phyloP scores from a whole-genome alignment of 805 yeast genomes.

The Metschnikowia continentalis region DNA sequence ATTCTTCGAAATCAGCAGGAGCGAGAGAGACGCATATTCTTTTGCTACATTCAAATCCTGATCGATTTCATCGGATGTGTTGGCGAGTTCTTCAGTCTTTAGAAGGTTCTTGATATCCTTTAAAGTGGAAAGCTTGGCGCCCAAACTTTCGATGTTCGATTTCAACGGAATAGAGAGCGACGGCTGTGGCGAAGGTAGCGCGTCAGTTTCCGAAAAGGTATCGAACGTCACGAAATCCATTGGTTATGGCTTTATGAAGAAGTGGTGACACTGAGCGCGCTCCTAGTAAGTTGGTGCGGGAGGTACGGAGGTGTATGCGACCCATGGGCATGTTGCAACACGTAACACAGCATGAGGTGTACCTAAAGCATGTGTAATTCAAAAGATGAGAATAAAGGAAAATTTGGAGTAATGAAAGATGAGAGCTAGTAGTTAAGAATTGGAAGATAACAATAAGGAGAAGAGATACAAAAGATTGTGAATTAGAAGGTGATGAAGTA shows the following conservation, averaged over 20 bases:
- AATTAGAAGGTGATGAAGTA: too few species aligned
- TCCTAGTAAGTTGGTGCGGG: neutral
- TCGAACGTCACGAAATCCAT: slow-evolving; percentile 44
- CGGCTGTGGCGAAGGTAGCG: slow-evolving; percentile 40
- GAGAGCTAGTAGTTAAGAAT: too few species aligned
- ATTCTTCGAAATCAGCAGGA: slow-evolving; percentile 27
- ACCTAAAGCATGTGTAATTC: too few species aligned
- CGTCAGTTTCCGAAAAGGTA: slow-evolving; percentile 25
- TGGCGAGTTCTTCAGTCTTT: slow-evolving; percentile 12
- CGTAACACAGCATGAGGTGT: too few species aligned
- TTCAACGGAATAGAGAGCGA: slow-evolving; percentile 39
- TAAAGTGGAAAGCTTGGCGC: slow-evolving; percentile 32
- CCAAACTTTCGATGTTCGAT: slow-evolving; percentile 34
- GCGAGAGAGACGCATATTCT: slow-evolving; percentile 46
- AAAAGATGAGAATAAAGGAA: too few species aligned
- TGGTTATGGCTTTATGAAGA: neutral
- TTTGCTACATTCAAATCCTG: slow-evolving; percentile 29
- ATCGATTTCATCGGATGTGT: slow-evolving; percentile 2
- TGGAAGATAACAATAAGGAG: too few species aligned
- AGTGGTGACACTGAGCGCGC: neutral
- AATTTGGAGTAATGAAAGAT: too few species aligned
- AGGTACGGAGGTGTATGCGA: neutral
- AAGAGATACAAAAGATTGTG: too few species aligned
- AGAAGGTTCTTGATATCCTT: slow-evolving; percentile 30
- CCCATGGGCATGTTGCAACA: too few species aligned